phyloP scores from a whole-genome alignment of 2,329 filamentous ascomycete species.

The Diplodia seriata region DNA sequence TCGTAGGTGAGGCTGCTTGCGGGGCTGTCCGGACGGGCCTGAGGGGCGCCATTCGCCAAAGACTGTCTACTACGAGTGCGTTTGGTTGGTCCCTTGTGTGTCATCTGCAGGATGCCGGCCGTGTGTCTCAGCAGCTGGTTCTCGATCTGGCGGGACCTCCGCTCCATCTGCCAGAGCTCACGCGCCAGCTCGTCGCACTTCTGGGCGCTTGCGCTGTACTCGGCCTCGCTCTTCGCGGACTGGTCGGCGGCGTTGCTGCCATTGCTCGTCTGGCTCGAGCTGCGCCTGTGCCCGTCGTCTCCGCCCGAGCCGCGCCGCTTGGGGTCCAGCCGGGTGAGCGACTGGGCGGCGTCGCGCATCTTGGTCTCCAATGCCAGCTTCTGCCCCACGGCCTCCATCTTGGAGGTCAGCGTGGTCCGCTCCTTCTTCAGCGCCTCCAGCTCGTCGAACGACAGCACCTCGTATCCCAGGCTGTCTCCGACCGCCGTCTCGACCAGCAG shows the following conservation, averaged over 20 bases:
- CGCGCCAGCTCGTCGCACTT: constrained; percentile 86
- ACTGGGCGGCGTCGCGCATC: constrained; percentile 89
- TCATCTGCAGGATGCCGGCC: constrained; percentile 88
- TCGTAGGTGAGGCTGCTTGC: constrained; percentile 77
- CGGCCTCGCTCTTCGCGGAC: constrained; percentile 69
- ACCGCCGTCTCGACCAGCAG: constrained; percentile 93
- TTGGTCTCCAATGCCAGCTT: constrained; percentile 91
- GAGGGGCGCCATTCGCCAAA: constrained; percentile 40
- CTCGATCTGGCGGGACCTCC: constrained; percentile 73
- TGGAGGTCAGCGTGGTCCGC: constrained; percentile 71
- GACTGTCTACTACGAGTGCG: constrained; percentile 53
- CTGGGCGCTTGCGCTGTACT: constrained; percentile 74
- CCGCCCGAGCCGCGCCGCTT: constrained; percentile 49
- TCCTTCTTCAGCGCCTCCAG: constrained; percentile 92
- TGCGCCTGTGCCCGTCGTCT: constrained; percentile 33
- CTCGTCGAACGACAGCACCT: constrained; percentile 88
- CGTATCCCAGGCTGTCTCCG: constrained; percentile 82
- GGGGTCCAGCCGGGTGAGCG: constrained; percentile 80
- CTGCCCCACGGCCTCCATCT: constrained; percentile 81
- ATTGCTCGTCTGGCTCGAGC: constrained; percentile 53
- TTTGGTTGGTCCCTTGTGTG: constrained; percentile 76
- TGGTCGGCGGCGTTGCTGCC: constrained; percentile 46
- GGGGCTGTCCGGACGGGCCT: constrained; percentile 70
- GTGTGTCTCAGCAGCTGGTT: constrained; percentile 85
- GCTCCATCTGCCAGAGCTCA: constrained; percentile 81